A percentile compares a stretch with the other conserved stretches of the same genome.
phyloP scores from a whole-genome alignment of 192 early-diverging fungal genomes.

The Gigaspora rosea region DNA sequence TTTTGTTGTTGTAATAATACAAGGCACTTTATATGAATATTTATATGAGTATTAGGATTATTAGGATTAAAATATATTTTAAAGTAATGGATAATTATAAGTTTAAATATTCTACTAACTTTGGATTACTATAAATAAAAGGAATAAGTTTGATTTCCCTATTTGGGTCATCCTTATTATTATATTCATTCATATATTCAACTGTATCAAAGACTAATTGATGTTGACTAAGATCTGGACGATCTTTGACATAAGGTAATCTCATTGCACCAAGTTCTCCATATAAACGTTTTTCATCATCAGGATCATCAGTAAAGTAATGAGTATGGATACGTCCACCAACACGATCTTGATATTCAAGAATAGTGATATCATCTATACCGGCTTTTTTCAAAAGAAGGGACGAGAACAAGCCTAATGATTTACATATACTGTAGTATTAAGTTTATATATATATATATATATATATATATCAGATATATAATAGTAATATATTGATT shows the following conservation, averaged over 20 bases:
- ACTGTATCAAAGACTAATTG: constrained; percentile 37
- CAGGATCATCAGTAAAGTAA: constrained; percentile 33
- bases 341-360: too few relatives aligned
- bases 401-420: constrained; percentile 25
- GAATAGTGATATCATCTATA: constrained; percentile 7
- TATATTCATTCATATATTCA: constrained; percentile 29
- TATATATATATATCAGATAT: too few relatives aligned
- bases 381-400: constrained; percentile 35
- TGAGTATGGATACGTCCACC: constrained; percentile 36
- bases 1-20: neutral
- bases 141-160: constrained; percentile 25
- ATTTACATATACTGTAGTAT: too few relatives aligned
- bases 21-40: too few relatives aligned
- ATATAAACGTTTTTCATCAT: constrained; percentile 14
- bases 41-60: too few relatives aligned
- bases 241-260: constrained; percentile 9
- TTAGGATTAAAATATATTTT: too few relatives aligned
- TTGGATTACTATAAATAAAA: neutral
- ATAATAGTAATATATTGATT: too few relatives aligned
- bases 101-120: constrained; percentile 26
- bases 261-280: constrained; percentile 37
- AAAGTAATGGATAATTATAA: neutral
- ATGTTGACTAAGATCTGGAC: constrained; percentile 25
- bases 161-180: constrained; percentile 17
- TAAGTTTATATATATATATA: too few relatives aligned